Base-by-base conservation (phyloP, 768 basidiomycete species). In the Auricularia auricula-judae region DNA sequence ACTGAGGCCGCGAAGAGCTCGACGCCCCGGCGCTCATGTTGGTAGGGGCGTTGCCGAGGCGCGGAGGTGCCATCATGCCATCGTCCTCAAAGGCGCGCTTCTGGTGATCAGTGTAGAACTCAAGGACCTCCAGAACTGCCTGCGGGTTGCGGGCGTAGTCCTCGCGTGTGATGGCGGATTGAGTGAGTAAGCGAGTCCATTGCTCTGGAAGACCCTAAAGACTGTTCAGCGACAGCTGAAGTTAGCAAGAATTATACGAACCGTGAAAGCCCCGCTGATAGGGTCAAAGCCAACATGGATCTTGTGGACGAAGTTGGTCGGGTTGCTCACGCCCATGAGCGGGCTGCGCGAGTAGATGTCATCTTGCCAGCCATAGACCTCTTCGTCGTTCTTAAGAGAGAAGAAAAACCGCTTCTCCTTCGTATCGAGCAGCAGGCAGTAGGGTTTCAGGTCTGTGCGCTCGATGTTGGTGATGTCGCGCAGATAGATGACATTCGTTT, bases 241-340 rank as follows among this genome's bases (percentile, higher is more conserved):
- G n/a, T n/a, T n/a, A n/a, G n/a, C n/a, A n/a, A n/a, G n/a, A n/a
- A n/a, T n/a, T n/a, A n/a, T n/a, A n/a, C n/a, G n/a, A n/a, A n/a
- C n/a, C n/a, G n/a, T n/a, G n/a, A n/a, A n/a, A n/a, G n/a, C n/a
- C n/a, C n/a, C n/a, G n/a, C 89, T 89, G 54, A 91, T 80, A 2
- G 94, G 91, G 76, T 99, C 96, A 70, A 95, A 98, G 2, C 94
- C 95, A 64, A 98, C 96, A 75, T 98, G 96, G 2, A 98, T 94
- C 73, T 98, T 94, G 78, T 99, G 96, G 0, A 98, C 93, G 72
- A 99, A 98, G 75, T 99, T 96, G 7, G 95, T 98, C 0, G 96
- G 96, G 68, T 89, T 89, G 73, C 88, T 88, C 54, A 95, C 91
- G 34, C 96, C 93, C 86, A 95, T 91, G 61, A 94, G 79, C 2